Conservation (phyloP, 2,329 filamentous ascomycete species). For the Hymenoscyphus albidus region DNA sequence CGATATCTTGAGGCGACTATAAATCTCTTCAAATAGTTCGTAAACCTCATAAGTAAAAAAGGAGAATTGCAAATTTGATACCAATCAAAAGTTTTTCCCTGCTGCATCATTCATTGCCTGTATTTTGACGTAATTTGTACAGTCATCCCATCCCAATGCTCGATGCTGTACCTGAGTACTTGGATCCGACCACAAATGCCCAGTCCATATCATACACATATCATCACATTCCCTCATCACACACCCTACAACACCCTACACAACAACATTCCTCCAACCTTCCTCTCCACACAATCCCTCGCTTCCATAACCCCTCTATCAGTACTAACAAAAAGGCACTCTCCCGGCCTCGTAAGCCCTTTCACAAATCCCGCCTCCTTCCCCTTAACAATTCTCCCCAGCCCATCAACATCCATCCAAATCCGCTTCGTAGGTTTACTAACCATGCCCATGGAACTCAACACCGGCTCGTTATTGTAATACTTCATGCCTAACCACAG, state of each 20-base stretch:
- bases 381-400: conserved; percentile 58
- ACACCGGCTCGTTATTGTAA: conserved; percentile 66
- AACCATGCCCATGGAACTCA: conserved; percentile 59
- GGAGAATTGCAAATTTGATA: conserved; percentile 1
- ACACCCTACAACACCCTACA: conserved; percentile 52
- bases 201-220: conserved; percentile 22
- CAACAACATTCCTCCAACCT: conserved; percentile 62
- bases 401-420: conserved; percentile 54
- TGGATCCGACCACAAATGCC: conserved; percentile 21
- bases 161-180: background rate
- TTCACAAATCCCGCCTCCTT: conserved; percentile 55
- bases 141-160: conserved; percentile 4
- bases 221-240: background rate
- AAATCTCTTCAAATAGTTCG: conserved; percentile 33
- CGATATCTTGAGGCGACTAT: conserved; percentile 82
- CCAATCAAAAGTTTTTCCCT: background rate
- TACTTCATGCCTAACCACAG: conserved; percentile 73
- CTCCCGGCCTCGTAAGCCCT: conserved; percentile 61
- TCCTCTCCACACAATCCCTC: conserved; percentile 67
- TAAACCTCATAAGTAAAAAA: background rate
- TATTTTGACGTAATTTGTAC: conserved; percentile 5
- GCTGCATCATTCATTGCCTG: background rate
- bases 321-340: conserved; percentile 65
- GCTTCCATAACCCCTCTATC: conserved; percentile 65
- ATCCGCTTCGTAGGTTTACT: conserved; percentile 67